Conservation (phyloP, 176 grass and related monocot genomes). For the Calamus simplicifolius region DNA sequence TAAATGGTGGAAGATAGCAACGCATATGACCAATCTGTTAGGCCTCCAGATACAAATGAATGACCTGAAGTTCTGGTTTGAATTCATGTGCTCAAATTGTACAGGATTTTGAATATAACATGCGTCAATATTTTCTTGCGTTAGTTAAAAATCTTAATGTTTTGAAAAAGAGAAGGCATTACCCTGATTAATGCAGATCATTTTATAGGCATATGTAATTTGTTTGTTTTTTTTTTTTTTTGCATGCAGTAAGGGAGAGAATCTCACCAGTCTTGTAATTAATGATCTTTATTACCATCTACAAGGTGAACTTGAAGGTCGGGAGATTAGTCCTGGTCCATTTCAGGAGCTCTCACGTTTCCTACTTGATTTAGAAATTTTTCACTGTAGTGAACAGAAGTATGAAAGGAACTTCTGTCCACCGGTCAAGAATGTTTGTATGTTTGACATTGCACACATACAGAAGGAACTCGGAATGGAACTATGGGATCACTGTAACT, state of each 20-base stretch:
- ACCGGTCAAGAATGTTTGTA: constrained; percentile 12
- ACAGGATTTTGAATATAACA: too few relatives aligned
- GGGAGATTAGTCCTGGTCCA: constrained; percentile 57
- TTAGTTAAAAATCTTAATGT: too few relatives aligned
- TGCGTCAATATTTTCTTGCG: too few relatives aligned
- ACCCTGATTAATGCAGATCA: too few relatives aligned
- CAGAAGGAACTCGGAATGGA: constrained; percentile 51
- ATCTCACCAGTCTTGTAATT: neutral
- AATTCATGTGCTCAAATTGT: too few relatives aligned
- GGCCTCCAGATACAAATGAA: too few relatives aligned
- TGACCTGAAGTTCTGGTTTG: too few relatives aligned
- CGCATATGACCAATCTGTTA: too few relatives aligned
- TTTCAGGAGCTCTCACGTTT: constrained; percentile 73
- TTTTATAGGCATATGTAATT: too few relatives aligned
- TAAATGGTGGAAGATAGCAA: too few relatives aligned
- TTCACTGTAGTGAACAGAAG: constrained; percentile 34
- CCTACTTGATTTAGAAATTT: constrained; percentile 65
- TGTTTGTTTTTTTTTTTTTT: too few relatives aligned
- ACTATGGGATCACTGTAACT: constrained; percentile 59
- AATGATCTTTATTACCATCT: constrained; percentile 70
- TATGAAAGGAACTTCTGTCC: constrained; percentile 21
- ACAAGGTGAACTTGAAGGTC: constrained; percentile 60
- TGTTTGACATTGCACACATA: constrained; percentile 52
- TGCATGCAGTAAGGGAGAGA: constrained; percentile 19
- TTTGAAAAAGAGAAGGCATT: too few relatives aligned